Base-by-base conservation (phyloP, 2,329 filamentous ascomycete species). In the Cytospora leucostoma region DNA sequence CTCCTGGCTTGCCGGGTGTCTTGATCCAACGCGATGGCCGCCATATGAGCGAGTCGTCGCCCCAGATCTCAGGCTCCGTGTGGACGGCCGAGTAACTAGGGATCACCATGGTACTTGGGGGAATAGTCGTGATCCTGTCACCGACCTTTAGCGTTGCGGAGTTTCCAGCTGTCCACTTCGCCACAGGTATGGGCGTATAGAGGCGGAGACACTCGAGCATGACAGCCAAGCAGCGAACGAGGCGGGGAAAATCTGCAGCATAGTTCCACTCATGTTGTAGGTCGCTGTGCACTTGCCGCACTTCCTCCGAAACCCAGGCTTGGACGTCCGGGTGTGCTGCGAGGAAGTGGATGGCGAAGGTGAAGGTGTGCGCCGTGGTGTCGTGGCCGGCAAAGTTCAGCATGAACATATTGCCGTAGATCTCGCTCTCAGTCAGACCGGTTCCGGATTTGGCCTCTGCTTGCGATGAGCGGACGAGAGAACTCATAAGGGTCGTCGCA, bases 301-400 rank as follows among this genome's bases (percentile, higher is more conserved):
- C 68, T 56, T 81, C 80, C 55, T 80, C 74, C 6, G 7, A 38
- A 0, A 81, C 54, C 79, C 78, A 82, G 4, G 77, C 74, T 63
- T 83, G 81, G 3, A 79, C 74, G 2, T 75, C 70, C 0, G 77
- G 79, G 52, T 79, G 65, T 0, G 76, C 73, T 2, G 81, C 79
- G 2, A 84, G 71, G 10, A 81, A 76, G 5, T 77, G 69, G 0
- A 80, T 67, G 0, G 75, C 71, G 57, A 77, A 82, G 0, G 75
- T 74, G 7, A 83, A 67, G 0, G 77, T 77, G 35, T 80, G 77
- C 0, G 81, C 78, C 0, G 80, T 81, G 0, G 81, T 83, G 64
- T 84, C 82, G 62, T 83, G 80, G 0, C 82, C 82, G 0, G 82
- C 81, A 54, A 83, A 74, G 58, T 79, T 82, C 66, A 82, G 76